phyloP scores from a whole-genome alignment of 225 moss, liverwort and hornwort species.

The Asterella californica region DNA sequence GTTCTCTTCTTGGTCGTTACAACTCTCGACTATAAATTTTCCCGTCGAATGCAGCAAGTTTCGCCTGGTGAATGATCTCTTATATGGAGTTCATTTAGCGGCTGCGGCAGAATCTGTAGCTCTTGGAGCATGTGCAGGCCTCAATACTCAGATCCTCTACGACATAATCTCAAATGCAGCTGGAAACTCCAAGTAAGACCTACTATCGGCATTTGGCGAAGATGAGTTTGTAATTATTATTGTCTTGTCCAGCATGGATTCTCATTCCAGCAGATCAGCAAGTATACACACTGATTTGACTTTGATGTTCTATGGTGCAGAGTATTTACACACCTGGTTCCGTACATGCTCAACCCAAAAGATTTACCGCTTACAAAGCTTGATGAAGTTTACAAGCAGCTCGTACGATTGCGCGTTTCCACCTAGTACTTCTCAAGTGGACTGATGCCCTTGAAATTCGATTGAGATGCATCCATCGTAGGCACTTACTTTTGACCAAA shows the following conservation, averaged over 20 bases:
- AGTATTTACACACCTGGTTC: constrained; percentile 77
- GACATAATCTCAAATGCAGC: constrained; percentile 90
- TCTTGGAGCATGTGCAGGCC: constrained; percentile 64
- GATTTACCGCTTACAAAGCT: constrained; percentile 58
- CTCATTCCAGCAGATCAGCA: not conserved
- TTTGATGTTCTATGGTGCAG: constrained; percentile 33
- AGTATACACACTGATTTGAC: not conserved
- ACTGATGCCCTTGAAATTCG: not conserved
- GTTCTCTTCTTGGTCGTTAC: not conserved
- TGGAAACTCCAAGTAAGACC: constrained; percentile 81
- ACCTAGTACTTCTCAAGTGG: not conserved
- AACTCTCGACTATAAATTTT: not conserved
- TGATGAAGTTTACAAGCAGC: constrained; percentile 59
- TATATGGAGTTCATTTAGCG: constrained; percentile 78
- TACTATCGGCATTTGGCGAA: not conserved
- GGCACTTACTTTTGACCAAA: constrained; percentile 8
- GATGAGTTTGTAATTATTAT: not conserved
- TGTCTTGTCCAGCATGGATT: not conserved
- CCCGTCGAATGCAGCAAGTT: constrained; percentile 57
- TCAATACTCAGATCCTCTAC: constrained; percentile 62
- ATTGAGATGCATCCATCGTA: not conserved
- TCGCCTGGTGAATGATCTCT: constrained; percentile 60
- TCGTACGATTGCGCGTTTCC: constrained; percentile 48
- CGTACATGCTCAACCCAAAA: constrained; percentile 70
- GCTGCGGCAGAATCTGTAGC: constrained; percentile 88